phyloP scores from a whole-genome alignment of 257 asterid species.

The Gardenia jasminoides region DNA sequence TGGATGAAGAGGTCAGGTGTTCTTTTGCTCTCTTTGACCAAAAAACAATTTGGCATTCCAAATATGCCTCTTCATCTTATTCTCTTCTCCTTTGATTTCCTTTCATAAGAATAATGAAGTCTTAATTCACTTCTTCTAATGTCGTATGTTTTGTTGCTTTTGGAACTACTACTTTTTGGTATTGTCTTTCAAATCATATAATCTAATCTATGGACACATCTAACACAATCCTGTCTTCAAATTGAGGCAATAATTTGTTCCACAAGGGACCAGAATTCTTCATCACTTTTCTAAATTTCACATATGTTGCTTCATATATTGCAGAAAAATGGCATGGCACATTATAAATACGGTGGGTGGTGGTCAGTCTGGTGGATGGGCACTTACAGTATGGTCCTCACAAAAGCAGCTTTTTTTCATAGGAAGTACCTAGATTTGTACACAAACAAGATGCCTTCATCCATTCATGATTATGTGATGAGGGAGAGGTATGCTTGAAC shows the following conservation, averaged over 20 bases:
- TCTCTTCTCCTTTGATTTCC: neutral
- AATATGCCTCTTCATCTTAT: neutral
- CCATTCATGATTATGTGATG: constrained; percentile 47
- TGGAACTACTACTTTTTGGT: neutral
- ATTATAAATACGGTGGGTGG: constrained; percentile 60
- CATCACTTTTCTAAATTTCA: neutral
- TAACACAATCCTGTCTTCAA: neutral
- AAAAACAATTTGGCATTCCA: neutral
- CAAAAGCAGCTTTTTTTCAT: constrained; percentile 68
- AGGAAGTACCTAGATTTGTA: constrained; percentile 48
- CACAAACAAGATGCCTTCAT: constrained; percentile 55
- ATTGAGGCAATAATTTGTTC: neutral
- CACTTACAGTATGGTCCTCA: constrained; percentile 63
- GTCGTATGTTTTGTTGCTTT: too few relatives aligned
- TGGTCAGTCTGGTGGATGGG: constrained; percentile 80
- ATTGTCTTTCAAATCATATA: neutral
- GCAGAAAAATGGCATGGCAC: constrained; percentile 36
- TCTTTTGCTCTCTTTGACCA: neutral
- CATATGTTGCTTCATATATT: neutral
- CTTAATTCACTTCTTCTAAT: neutral
- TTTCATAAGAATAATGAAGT: neutral
- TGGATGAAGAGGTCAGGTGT: constrained; percentile 43
- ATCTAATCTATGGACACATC: neutral
- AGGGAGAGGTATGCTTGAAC: constrained; percentile 39
- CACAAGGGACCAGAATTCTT: neutral